These are phyloP conservation scores for Botrytis medusae DNA, from an alignment of 2,329 filamentous ascomycete genomes.

Conservation along the genomic window DNA sequence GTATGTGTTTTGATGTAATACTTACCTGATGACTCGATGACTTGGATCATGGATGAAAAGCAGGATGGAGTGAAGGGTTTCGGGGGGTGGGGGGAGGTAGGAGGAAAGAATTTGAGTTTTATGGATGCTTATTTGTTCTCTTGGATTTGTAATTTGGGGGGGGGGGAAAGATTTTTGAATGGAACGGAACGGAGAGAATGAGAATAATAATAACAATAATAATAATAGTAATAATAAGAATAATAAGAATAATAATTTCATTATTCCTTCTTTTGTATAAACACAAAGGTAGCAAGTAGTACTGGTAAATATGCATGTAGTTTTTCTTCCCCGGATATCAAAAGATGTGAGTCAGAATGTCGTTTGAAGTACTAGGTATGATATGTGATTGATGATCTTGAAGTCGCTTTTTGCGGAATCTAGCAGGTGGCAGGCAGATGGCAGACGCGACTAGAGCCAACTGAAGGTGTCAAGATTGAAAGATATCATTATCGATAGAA, in stretches of 20 bases:
- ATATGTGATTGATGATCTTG: neutral
- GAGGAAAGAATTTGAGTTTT: neutral
- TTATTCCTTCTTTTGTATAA: neutral
- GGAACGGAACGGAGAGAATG: too few species aligned
- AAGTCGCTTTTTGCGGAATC: neutral
- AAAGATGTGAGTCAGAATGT: neutral
- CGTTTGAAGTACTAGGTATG: neutral
- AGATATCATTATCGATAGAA: neutral
- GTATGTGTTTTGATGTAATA: neutral
- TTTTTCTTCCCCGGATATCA: neutral
- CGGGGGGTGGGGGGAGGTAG: neutral
- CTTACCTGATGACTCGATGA: neutral
- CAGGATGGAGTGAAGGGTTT: neutral
- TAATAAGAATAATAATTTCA: too few species aligned
- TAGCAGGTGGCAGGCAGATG: neutral
- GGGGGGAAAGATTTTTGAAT: too few species aligned
- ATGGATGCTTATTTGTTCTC: neutral
- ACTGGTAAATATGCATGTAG: neutral
- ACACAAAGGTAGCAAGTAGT: neutral
- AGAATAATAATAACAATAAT: too few species aligned
- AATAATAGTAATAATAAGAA: too few species aligned
- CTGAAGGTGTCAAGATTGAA: neutral
- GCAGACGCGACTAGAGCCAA: neutral
- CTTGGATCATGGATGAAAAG: neutral
- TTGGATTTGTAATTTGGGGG: neutral